Conservation (phyloP, 148 eudicot genomes). For the Camellia granthamiana region DNA sequence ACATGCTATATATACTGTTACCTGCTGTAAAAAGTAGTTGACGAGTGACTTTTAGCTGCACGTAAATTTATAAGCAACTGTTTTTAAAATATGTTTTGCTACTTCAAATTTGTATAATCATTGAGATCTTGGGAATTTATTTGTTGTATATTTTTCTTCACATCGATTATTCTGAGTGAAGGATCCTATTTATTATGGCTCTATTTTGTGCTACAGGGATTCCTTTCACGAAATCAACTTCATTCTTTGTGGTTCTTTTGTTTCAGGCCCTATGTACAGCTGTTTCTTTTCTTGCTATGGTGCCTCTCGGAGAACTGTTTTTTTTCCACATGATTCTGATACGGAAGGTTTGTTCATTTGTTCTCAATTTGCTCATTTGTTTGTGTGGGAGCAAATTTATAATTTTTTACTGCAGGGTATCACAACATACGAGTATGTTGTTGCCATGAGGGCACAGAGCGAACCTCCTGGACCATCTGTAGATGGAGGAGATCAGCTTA, state of each 20-base stretch:
- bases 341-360: conserved; percentile 55
- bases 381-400: not conserved
- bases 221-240: not conserved
- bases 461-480: conserved; percentile 84
- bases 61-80: too few relatives aligned
- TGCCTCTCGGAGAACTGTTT: conserved; percentile 87
- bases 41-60: too few relatives aligned
- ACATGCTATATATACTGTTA: too few relatives aligned
- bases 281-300: conserved; percentile 74
- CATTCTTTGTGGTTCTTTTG: not conserved
- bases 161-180: not conserved
- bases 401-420: conserved; percentile 56
- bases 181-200: not conserved
- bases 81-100: too few relatives aligned
- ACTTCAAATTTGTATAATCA: too few relatives aligned
- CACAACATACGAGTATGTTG: conserved; percentile 88
- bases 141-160: not conserved
- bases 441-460: conserved; percentile 91
- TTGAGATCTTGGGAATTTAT: not conserved
- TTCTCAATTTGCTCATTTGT: not conserved
- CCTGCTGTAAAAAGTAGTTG: too few relatives aligned
- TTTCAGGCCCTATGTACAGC: conserved; percentile 76
- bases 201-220: not conserved
- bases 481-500: conserved; percentile 73
- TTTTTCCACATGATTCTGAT: conserved; percentile 92